A percentile compares a stretch with the other conserved stretches of the same genome.
phyloP scores from a whole-genome alignment of 495 filamentous ascomycete species.

The Aspergillus mulundensis region DNA sequence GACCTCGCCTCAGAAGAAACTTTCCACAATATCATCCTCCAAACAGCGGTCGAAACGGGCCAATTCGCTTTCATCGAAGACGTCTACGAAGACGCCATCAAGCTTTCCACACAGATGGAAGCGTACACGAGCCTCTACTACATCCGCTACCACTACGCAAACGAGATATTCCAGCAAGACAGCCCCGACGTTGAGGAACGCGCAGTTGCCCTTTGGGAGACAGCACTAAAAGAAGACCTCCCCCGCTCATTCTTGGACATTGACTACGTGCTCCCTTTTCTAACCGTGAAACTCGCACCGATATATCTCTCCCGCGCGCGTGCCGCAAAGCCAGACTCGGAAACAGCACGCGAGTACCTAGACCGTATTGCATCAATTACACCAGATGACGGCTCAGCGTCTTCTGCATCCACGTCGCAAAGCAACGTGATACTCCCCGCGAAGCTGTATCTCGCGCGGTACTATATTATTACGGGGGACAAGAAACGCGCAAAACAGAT shows the following conservation, averaged over 20 bases:
- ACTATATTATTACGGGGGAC: conserved; percentile 26
- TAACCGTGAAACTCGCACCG: conserved; percentile 18
- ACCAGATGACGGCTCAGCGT: conserved; percentile 4
- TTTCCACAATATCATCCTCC: conserved; percentile 26
- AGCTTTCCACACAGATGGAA: conserved; percentile 15
- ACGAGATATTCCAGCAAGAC: conserved; percentile 14
- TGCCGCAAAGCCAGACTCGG: conserved; percentile 10
- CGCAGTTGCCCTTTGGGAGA: conserved; percentile 19
- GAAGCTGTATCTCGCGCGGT: conserved; percentile 23
- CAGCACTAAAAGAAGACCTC: conserved; percentile 18
- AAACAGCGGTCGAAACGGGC: conserved; percentile 22
- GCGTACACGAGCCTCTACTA: conserved; percentile 17
- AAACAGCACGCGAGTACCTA: conserved; percentile 8
- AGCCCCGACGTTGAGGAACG: conserved; percentile 15
- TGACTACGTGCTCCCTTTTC: conserved; percentile 15
- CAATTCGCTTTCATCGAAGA: conserved; percentile 28
- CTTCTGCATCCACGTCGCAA: not conserved
- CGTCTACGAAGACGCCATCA: conserved; percentile 28
- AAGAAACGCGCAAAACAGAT: conserved; percentile 23
- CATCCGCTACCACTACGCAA: conserved; percentile 20
- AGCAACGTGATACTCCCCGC: conserved; percentile 18
- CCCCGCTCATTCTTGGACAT: conserved; percentile 13
- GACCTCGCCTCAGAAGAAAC: conserved; percentile 23
- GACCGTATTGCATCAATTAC: conserved; percentile 14
- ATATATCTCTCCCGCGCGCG: conserved; percentile 16